Evolutionary conservation across 768 basidiomycete species (phyloP), one percentile per base, ranked within the genome.

Genomic region (Termitomyces sp.): DNA sequence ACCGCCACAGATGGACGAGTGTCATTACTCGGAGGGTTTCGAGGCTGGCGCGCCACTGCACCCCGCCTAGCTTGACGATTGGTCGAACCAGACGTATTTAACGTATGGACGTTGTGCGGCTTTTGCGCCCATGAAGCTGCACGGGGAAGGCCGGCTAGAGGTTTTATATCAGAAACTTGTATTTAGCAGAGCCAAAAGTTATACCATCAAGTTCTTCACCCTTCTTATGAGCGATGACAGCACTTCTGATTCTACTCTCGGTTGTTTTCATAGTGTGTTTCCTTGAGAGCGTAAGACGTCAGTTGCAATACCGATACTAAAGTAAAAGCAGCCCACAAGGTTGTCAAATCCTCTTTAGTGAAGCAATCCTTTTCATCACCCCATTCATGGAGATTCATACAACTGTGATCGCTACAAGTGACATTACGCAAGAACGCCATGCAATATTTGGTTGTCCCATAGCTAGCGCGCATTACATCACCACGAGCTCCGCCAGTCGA

Each of bases 281-380:
- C 66, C 93, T 94, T 60, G 6, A 44, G 5, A 35, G 56, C 37
- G 56, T 47, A 55, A 35, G 38, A 35, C 5, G 19, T 52, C 33
- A 60, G 50, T 35, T 12, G n/a, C 51, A 60, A 53, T 49, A 26
- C 1, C n/a, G 31, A 31, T 62, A 59, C 30, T 31, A 41, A 59
- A 60, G 53, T 53, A 56, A 50, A 53, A 55, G 58, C 44, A 19
- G 70, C 77, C 47, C 67, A 96, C 94, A 95, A 73, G 0, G 94
- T 96, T 26, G 93, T 89, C 56, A 96, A 75, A 71, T 98, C 96
- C 69, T 98, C 94, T 73, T 95, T 95, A 1, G 95, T 94, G 68
- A 97, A 95, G 66, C 92, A 95, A 70, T 99, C 97, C 55, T 93
- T 90, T 72, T 98, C 96, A 59, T 98, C 97, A 35, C 95, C 97